Conservation (phyloP, 345 rosid species). For the Aurinia saxatilis region DNA sequence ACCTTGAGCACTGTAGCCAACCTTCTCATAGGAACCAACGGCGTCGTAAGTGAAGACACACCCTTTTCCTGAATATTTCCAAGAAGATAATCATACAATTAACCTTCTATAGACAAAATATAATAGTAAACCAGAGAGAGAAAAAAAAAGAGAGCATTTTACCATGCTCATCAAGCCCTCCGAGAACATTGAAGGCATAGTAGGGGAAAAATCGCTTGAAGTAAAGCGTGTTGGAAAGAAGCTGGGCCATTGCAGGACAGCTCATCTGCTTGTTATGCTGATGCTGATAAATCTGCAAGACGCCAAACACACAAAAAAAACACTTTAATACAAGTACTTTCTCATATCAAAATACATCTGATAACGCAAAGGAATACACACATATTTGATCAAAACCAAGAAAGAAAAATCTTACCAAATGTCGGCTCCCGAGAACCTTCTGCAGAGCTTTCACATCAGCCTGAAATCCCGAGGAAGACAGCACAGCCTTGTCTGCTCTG, state of each 20-base stretch:
- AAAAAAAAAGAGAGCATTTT: background rate
- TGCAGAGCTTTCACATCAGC: constrained; percentile 95
- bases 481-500: constrained; percentile 78
- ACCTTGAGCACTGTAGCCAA: constrained; percentile 94
- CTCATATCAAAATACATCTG: background rate
- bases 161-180: constrained; percentile 96
- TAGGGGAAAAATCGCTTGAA: constrained; percentile 97
- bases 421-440: constrained; percentile 73
- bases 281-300: constrained; percentile 80
- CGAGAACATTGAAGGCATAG: constrained; percentile 87
- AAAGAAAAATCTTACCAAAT: constrained; percentile 60
- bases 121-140: background rate
- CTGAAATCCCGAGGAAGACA: constrained; percentile 97
- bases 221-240: constrained; percentile 95
- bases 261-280: constrained; percentile 99
- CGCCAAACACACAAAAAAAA: background rate
- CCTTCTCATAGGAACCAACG: constrained; percentile 97
- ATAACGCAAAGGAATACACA: background rate
- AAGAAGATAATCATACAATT: background rate
- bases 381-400: background rate
- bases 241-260: constrained; percentile 93
- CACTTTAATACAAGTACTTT: background rate
- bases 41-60: constrained; percentile 97
- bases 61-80: constrained; percentile 57
- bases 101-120: background rate